Percentiles rank a stretch among this genome's conserved stretches.
Conservation (phyloP, 2,329 filamentous ascomycete species). For the Triangularia verruculosa region DNA sequence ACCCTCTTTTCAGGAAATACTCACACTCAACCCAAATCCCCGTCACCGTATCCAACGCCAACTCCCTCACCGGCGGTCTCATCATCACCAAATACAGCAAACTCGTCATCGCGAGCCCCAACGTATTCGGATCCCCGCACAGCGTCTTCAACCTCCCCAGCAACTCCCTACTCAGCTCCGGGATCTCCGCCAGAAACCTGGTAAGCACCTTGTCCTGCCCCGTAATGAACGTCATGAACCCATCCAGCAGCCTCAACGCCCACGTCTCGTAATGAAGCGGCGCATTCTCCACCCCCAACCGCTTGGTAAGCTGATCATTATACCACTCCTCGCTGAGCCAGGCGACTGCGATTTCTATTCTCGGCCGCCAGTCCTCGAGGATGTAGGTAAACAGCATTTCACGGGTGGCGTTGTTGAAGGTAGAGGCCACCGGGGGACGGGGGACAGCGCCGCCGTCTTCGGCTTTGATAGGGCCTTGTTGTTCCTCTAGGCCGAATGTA, state of each 20-base stretch:
- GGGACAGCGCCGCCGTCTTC: conserved; percentile 43
- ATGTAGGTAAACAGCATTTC: conserved; percentile 81
- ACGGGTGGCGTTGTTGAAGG: conserved; percentile 68
- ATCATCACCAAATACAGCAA: conserved; percentile 66
- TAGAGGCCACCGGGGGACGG: conserved; percentile 34
- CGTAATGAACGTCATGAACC: conserved; percentile 87
- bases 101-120: conserved; percentile 61
- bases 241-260: conserved; percentile 78
- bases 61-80: conserved; percentile 60
- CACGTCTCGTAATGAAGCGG: conserved; percentile 74
- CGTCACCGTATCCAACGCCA: conserved; percentile 63
- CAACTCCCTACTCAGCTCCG: conserved; percentile 69
- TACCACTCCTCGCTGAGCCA: conserved; percentile 99
- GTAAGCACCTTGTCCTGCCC: conserved; percentile 85
- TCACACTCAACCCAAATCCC: conserved; percentile 66
- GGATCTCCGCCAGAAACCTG: conserved; percentile 87
- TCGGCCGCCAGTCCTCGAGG: conserved; percentile 84
- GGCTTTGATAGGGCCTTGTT: conserved; percentile 48
- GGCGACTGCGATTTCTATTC: conserved; percentile 84
- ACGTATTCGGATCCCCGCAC: conserved; percentile 64
- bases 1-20: conserved; percentile 31
- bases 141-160: conserved; percentile 68
- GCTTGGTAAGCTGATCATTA: conserved; percentile 63
- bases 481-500: conserved; percentile 58
- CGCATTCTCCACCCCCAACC: conserved; percentile 39